These are phyloP conservation scores for Trametes versicolor DNA, from an alignment of 1,284 basidiomycete species.

Conservation along the genomic window DNA sequence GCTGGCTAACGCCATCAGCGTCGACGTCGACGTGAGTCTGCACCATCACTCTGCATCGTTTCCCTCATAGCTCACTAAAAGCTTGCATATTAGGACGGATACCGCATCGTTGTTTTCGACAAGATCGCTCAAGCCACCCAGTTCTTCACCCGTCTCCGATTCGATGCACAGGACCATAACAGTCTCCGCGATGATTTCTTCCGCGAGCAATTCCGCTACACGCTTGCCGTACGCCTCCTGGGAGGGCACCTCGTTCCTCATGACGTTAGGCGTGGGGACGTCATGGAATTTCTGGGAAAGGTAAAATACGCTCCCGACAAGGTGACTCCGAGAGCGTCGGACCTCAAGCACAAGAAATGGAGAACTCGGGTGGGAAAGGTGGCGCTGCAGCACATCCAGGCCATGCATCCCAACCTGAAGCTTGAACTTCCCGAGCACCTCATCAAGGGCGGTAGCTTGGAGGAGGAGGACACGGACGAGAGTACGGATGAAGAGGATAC, in stretches of 20 bases:
- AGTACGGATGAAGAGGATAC: too few species aligned
- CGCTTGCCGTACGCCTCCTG: neutral
- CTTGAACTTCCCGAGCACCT: too few species aligned
- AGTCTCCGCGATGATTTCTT: neutral
- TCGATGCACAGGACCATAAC: neutral
- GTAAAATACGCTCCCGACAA: too few species aligned
- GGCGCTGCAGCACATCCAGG: too few species aligned
- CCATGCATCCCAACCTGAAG: too few species aligned
- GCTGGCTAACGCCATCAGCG: neutral
- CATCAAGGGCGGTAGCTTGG: too few species aligned
- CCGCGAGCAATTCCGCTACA: neutral
- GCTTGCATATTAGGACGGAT: neutral
- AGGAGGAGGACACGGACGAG: too few species aligned
- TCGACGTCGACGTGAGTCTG: neutral
- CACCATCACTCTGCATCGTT: neutral
- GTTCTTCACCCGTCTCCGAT: neutral
- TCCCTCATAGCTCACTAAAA: neutral
- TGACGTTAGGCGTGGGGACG: too few species aligned
- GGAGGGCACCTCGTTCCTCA: neutral
- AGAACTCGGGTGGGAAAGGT: too few species aligned
- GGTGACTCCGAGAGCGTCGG: too few species aligned
- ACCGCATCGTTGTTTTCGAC: neutral
- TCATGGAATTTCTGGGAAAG: too few species aligned
- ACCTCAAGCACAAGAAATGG: too few species aligned
- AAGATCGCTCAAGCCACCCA: neutral